phyloP scores from a whole-genome alignment of 2,329 filamentous ascomycete genomes.

The Aspergillus sergii region DNA sequence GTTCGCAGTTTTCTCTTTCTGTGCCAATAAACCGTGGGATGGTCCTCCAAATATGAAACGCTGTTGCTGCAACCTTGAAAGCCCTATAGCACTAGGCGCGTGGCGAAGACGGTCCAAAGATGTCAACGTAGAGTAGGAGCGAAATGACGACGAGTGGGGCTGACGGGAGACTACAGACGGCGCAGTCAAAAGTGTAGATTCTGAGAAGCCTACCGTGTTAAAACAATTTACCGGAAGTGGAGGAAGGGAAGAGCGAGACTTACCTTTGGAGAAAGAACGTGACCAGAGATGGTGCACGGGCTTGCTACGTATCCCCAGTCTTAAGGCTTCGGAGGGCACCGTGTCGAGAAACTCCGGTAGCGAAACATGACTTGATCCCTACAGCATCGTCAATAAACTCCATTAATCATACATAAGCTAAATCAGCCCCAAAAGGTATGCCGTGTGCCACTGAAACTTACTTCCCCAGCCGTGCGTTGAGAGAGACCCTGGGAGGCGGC shows the following conservation, averaged over 20 bases:
- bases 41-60: conserved; percentile 44
- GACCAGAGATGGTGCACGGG: conserved; percentile 22
- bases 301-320: conserved; percentile 20
- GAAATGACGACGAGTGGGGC: conserved; percentile 22
- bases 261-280: conserved; percentile 26
- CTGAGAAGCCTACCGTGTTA: conserved; percentile 13
- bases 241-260: background rate
- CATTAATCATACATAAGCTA: background rate
- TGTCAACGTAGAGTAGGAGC: conserved; percentile 38
- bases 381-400: conserved; percentile 8
- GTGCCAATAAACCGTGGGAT: conserved; percentile 68
- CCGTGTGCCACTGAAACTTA: conserved; percentile 10
- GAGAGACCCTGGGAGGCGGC: conserved; percentile 14
- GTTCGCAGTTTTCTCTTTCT: conserved; percentile 88
- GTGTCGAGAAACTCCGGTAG: conserved; percentile 33
- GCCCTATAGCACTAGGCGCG: conserved; percentile 24
- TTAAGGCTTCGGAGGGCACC: conserved; percentile 29
- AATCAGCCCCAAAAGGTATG: conserved; percentile 19
- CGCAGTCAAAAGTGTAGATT: conserved; percentile 18
- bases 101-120: conserved; percentile 29
- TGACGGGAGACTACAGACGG: conserved; percentile 22
- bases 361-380: conserved; percentile 17
- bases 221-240: background rate
- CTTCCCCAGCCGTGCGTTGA: conserved; percentile 19
- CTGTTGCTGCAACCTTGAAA: conserved; percentile 37